phyloP scores from a whole-genome alignment of 1,284 basidiomycete species.

The Peniophora sp. region DNA sequence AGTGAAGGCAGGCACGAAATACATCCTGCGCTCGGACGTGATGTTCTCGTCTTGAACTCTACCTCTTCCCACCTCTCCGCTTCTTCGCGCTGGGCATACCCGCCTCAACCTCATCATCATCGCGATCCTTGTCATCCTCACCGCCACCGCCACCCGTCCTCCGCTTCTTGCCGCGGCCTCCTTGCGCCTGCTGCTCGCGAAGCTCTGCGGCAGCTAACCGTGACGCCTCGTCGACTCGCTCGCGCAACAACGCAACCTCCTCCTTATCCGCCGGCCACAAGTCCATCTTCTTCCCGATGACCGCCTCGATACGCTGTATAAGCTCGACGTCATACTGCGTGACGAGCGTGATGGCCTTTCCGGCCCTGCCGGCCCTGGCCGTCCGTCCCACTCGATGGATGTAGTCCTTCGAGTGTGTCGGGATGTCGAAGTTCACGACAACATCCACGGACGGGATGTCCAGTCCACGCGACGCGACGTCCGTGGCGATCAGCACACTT shows the following conservation, averaged over 20 bases:
- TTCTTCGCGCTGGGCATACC: conserved; percentile 55
- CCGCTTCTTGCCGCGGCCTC: conserved; percentile 49
- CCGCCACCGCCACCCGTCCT: conserved; percentile 25
- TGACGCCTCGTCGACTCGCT: conserved; percentile 86
- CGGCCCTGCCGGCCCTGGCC: conserved; percentile 91
- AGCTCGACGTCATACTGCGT: conserved; percentile 99
- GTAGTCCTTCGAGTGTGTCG: conserved; percentile 98
- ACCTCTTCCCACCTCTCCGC: conserved; percentile 18
- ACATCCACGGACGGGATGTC: conserved; percentile 96
- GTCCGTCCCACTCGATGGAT: conserved; percentile 98
- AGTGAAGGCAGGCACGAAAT: conserved; percentile 64
- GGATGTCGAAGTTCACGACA: conserved; percentile 98
- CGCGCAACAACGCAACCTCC: conserved; percentile 81
- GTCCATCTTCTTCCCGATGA: conserved; percentile 90
- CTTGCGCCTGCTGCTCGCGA: conserved; percentile 53
- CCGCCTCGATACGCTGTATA: conserved; percentile 88
- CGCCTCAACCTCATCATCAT: conserved; percentile 81
- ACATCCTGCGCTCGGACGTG: conserved; percentile 70
- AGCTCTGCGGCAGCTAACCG: conserved; percentile 78
- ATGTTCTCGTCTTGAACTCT: conserved; percentile 47
- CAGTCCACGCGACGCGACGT: conserved; percentile 88
- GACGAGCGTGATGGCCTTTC: conserved; percentile 93
- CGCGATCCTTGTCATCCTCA: conserved; percentile 69
- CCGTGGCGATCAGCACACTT: conserved; percentile 90
- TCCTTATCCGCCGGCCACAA: conserved; percentile 89